Percentiles rank a stretch among this genome's conserved stretches.
These are phyloP conservation scores for Raphanus sativus DNA, from an alignment of 345 rosid genomes.

Conservation along the genomic window DNA sequence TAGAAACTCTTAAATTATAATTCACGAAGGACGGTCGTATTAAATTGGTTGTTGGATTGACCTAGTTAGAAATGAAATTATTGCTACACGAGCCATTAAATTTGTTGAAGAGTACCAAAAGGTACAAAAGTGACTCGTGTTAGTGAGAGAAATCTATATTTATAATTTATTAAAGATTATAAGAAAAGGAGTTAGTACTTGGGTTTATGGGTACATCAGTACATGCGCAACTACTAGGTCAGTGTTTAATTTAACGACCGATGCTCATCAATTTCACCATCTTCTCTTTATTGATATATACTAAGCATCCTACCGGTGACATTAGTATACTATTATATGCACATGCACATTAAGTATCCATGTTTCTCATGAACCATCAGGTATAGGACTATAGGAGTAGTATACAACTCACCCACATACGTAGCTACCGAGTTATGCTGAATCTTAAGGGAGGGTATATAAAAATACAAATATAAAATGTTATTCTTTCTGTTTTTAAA, in stretches of 20 bases:
- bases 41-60: constrained; percentile 35
- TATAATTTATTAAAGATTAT: neutral
- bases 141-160: neutral
- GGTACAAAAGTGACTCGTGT: constrained; percentile 18
- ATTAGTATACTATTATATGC: constrained; percentile 25
- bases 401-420: neutral
- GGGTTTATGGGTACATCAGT: constrained; percentile 39
- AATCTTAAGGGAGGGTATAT: neutral
- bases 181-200: neutral
- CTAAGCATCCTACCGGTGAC: constrained; percentile 37
- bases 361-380: constrained; percentile 18
- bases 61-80: constrained; percentile 26
- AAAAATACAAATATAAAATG: neutral
- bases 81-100: constrained; percentile 28
- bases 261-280: constrained; percentile 39
- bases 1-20: neutral
- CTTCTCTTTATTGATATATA: constrained; percentile 38
- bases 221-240: constrained; percentile 36
- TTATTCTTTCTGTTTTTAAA: too few relatives aligned
- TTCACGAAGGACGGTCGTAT: constrained; percentile 4
- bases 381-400: neutral
- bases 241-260: constrained; percentile 36
- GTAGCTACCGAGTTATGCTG: neutral
- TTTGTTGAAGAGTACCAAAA: constrained; percentile 13
- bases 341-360: constrained; percentile 33